phyloP scores from a whole-genome alignment of 371 early-diverging fungal genomes.

The Syncephalastrum sp. region DNA sequence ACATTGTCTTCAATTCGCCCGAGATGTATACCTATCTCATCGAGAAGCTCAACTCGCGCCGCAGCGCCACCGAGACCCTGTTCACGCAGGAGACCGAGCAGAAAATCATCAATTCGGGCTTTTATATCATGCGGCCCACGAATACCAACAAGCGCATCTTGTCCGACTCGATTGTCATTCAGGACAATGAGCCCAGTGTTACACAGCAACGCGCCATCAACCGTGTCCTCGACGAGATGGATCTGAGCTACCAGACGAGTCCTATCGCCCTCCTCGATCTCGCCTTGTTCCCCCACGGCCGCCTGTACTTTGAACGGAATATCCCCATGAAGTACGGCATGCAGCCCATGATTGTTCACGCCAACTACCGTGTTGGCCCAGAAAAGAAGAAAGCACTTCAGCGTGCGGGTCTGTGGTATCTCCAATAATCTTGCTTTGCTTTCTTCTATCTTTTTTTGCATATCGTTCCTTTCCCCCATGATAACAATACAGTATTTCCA shows the following conservation, averaged over 20 bases:
- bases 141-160: slow-evolving; percentile 40
- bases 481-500: no score
- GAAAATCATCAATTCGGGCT: slow-evolving; percentile 43
- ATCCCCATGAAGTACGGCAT: slow-evolving; percentile 36
- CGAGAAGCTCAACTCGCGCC: slow-evolving; percentile 30
- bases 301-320: slow-evolving; percentile 41
- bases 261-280: slow-evolving; percentile 38
- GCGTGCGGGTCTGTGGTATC: slow-evolving; percentile 45
- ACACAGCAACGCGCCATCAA: slow-evolving; percentile 56
- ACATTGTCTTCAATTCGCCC: slow-evolving; percentile 46
- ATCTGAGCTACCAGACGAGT: slow-evolving; percentile 44
- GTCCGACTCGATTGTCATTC: slow-evolving; percentile 39
- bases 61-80: slow-evolving; percentile 32
- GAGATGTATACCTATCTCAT: slow-evolving; percentile 39
- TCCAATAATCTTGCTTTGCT: not conserved
- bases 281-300: slow-evolving; percentile 44
- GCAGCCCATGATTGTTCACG: slow-evolving; percentile 50
- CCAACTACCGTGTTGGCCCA: slow-evolving; percentile 49
- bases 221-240: slow-evolving; percentile 37
- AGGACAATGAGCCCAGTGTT: slow-evolving; percentile 40
- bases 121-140: slow-evolving; percentile 51
- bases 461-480: no score
- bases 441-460: not conserved
- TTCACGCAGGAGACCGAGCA: slow-evolving; percentile 47
- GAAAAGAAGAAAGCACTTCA: slow-evolving; percentile 51